phyloP scores from a whole-genome alignment of 306 rosid species.

The Ceratonia siliqua region DNA sequence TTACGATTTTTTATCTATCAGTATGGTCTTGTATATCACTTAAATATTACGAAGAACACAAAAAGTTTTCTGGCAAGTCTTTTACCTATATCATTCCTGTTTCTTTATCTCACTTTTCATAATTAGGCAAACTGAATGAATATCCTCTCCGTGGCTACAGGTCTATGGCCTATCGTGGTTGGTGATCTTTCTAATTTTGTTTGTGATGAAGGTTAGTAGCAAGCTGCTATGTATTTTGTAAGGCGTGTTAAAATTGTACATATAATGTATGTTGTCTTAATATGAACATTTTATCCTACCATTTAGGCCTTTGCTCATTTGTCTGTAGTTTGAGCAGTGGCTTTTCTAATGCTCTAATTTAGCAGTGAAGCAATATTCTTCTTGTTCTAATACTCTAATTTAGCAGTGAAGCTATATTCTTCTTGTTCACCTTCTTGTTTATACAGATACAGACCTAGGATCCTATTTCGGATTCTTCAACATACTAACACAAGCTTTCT shows the following conservation, averaged over 20 bases:
- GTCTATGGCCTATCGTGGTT: slow-evolving; percentile 96
- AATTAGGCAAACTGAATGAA: slow-evolving; percentile 18
- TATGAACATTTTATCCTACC: slow-evolving; percentile 2
- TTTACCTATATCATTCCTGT: background rate
- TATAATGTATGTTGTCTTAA: slow-evolving; percentile 22
- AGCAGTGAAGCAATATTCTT: background rate
- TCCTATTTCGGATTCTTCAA: background rate
- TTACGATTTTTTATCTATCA: slow-evolving; percentile 94
- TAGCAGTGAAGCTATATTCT: background rate
- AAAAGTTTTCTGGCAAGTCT: slow-evolving; percentile 70
- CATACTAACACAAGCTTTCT: background rate
- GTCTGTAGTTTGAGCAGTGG: background rate
- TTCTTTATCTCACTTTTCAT: background rate
- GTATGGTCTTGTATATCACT: slow-evolving; percentile 94
- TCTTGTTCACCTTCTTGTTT: slow-evolving; percentile 10
- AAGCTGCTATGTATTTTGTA: background rate
- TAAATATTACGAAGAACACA: slow-evolving; percentile 54
- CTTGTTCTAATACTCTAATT: slow-evolving; percentile 12
- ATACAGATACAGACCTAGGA: background rate
- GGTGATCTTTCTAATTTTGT: slow-evolving; percentile 81
- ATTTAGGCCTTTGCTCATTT: background rate
- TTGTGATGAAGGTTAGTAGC: slow-evolving; percentile 86
- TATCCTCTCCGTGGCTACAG: slow-evolving; percentile 49
- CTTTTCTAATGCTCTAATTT: background rate
- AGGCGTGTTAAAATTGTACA: slow-evolving; percentile 26